Base-by-base conservation (phyloP, 192 early-diverging fungal species). In the Coemansia sp. region DNA sequence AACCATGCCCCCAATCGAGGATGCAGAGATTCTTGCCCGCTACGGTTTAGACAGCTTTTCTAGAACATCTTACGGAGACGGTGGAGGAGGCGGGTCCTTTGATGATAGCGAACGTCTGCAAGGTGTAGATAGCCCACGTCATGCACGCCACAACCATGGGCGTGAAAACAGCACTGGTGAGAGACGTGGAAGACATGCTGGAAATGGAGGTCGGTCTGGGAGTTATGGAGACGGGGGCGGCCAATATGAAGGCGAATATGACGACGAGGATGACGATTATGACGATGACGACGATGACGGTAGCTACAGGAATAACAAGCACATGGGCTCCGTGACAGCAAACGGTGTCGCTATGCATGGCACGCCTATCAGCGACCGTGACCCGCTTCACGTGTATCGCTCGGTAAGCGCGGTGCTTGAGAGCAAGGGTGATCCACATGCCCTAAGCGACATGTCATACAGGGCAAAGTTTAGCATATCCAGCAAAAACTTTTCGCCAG, bases 401-500 rank as follows among this genome's bases (percentile, higher is more conserved):
- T 82, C 80, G 48, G 75, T 82, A 23, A 60, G 62, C 20, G 58
- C 58, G 21, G 68, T 73, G 16, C 71, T 82, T 34, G 79, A 82
- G 42, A 58, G 68, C 67, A 73, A 70, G 56, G 68, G 80, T 40
- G 70, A 69, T 31, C 30, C 56, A 4, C 61, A 59, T 31, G 55
- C 74, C 13, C 42, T 74, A 49, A 56, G 76, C 40, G 75, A 75
- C 69, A 73, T 82, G 79, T 25, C 67, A 21, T 76, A 82, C 29
- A 63, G 79, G 7, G 79, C 80, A n/a, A 71, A 72, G 66, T 71
- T 82, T 39, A 79, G 77, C 63, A 64, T 79, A 21, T 77, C 80
- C 18, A 73, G 67, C 76, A 85, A 79, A 33, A 82, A 71, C 56
- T 92, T 90, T 66, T 79, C 88, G 39, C 87, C 95, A 7, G 82